Evolutionary conservation across 768 basidiomycete genomes (phyloP).

Genomic region (Boletus subparvulus): DNA sequence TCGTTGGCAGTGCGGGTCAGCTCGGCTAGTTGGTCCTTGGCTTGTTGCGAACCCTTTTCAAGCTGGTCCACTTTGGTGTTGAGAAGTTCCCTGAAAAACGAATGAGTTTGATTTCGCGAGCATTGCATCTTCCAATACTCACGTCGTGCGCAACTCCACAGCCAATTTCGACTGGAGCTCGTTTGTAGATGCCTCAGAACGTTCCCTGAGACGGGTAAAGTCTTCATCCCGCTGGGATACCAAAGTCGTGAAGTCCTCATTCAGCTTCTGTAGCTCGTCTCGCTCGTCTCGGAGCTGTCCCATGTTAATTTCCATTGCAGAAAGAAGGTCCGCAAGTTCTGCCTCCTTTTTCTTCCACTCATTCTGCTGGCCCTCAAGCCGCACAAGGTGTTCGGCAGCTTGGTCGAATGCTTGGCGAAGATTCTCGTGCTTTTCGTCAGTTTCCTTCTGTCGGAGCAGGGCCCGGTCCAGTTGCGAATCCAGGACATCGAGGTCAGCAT

Average conservation of each 20-base stretch:
- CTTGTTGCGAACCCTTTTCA: slow-evolving; percentile 66
- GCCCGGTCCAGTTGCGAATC: slow-evolving; percentile 86
- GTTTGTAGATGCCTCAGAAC: slow-evolving; percentile 59
- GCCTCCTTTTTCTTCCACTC: slow-evolving; percentile 63
- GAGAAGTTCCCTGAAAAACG: slow-evolving; percentile 53
- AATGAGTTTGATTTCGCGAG: background rate
- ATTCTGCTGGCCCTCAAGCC: slow-evolving; percentile 74
- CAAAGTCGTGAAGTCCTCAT: slow-evolving; percentile 69
- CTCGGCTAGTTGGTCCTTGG: slow-evolving; percentile 76
- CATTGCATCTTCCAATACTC: slow-evolving; percentile 23
- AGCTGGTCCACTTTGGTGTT: slow-evolving; percentile 58
- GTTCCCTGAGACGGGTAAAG: slow-evolving; percentile 67
- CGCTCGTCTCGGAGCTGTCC: slow-evolving; percentile 56
- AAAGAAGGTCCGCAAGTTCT: slow-evolving; percentile 58
- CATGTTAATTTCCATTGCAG: slow-evolving; percentile 57
- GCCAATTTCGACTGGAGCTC: slow-evolving; percentile 73
- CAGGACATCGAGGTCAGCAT: slow-evolving; percentile 78
- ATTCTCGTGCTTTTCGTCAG: slow-evolving; percentile 73
- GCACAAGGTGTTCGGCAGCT: slow-evolving; percentile 82
- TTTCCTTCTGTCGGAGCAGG: slow-evolving; percentile 72
- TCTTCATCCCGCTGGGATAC: slow-evolving; percentile 81
- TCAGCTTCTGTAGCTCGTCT: slow-evolving; percentile 60
- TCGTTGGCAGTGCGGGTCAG: slow-evolving; percentile 75
- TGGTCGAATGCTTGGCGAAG: slow-evolving; percentile 75
- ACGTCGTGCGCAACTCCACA: slow-evolving; percentile 67